Evolutionary conservation across 2,329 filamentous ascomycete species (phyloP).

Genomic region (Pseudopithomyces chartarum): DNA sequence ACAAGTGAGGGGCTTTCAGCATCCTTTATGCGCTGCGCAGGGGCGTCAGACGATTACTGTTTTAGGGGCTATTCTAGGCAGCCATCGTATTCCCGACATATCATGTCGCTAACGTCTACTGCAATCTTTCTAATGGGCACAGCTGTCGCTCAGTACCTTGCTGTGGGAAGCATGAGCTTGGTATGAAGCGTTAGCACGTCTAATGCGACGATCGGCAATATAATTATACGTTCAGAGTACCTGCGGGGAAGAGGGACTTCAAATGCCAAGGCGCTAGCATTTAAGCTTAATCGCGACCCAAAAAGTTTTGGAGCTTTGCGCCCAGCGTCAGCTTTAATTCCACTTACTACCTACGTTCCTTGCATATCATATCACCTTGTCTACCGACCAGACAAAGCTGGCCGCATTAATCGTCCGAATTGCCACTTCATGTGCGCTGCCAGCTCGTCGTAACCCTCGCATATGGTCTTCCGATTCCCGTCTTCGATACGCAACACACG

Average conservation of each 20-base stretch:
- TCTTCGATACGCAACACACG: conserved; percentile 23
- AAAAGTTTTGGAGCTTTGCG: conserved; percentile 12
- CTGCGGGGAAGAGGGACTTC: not conserved
- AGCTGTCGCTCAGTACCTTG: not conserved
- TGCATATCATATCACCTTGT: not conserved
- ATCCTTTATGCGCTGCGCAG: conserved; percentile 1
- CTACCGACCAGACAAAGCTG: conserved; percentile 19
- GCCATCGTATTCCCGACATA: conserved; percentile 3
- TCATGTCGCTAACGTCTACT: not conserved
- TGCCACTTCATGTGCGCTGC: conserved; percentile 28
- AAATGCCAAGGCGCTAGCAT: conserved; percentile 29
- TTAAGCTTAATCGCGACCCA: conserved; percentile 25
- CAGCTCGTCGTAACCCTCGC: conserved; percentile 15
- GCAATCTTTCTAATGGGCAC: too few species aligned
- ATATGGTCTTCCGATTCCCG: conserved; percentile 35
- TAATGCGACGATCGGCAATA: not conserved
- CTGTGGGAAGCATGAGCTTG: not conserved
- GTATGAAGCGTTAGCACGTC: not conserved
- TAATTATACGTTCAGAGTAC: not conserved
- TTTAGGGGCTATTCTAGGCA: conserved; percentile 13
- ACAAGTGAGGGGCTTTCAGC: not conserved
- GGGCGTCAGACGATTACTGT: conserved; percentile 5
- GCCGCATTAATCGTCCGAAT: conserved; percentile 17
- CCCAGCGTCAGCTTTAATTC: not conserved
- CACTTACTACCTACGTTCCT: not conserved